Conservation (phyloP, 2,329 filamentous ascomycete species). For the Coniochaeta pulveracea region DNA sequence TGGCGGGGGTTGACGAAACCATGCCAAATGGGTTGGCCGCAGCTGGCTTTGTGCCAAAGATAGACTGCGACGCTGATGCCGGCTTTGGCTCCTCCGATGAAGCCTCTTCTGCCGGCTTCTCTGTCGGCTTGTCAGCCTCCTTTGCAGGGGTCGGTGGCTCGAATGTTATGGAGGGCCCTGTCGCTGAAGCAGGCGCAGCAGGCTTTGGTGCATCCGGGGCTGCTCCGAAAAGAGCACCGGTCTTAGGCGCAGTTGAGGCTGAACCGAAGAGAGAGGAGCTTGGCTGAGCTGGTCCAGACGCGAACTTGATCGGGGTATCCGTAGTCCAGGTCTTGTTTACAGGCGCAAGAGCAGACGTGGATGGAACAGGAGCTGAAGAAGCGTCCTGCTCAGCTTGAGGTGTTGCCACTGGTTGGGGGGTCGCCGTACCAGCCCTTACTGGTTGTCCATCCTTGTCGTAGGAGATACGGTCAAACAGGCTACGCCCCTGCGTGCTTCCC, state of each 20-base stretch:
- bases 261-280: conserved; percentile 18
- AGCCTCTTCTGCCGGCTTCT: conserved; percentile 7
- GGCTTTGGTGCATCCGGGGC: conserved; percentile 20
- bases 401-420: conserved; percentile 27
- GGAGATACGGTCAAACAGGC: conserved; percentile 44
- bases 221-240: conserved; percentile 21
- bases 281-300: conserved; percentile 15
- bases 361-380: no score
- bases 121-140: conserved; percentile 7
- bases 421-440: conserved; percentile 23
- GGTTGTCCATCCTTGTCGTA: conserved; percentile 38
- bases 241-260: conserved; percentile 22
- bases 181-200: conserved; percentile 9
- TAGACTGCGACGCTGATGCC: neutral
- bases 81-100: conserved; percentile 1
- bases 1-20: conserved; percentile 8
- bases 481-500: conserved; percentile 33
- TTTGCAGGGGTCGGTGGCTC: conserved; percentile 4
- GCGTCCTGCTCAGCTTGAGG: conserved; percentile 24
- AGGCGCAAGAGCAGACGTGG: no score
- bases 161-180: conserved; percentile 17
- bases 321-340: conserved; percentile 37
- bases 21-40: conserved; percentile 3
- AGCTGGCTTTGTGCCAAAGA: conserved; percentile 6
- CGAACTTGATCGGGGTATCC: conserved; percentile 43